Conservation (phyloP, 1,284 basidiomycete species). For the Agaricales sp. region DNA sequence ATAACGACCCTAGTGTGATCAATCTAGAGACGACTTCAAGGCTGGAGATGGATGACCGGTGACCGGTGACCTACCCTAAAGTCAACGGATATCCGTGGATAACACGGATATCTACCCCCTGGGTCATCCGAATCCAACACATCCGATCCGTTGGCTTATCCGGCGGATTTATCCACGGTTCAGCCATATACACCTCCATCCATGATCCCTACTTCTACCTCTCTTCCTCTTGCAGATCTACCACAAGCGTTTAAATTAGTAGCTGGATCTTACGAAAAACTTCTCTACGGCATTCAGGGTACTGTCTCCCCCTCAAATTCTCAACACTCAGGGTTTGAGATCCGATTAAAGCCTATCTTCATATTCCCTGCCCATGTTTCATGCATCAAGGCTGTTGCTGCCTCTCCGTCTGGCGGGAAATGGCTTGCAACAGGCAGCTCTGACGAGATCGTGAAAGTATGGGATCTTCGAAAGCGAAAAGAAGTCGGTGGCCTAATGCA, state of each 20-base stretch:
- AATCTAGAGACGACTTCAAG: no score
- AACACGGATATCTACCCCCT: no score
- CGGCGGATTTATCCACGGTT: no score
- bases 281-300: constrained; percentile 86
- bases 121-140: no score
- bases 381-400: constrained; percentile 83
- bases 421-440: constrained; percentile 93
- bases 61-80: no score
- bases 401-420: constrained; percentile 80
- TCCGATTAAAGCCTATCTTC: constrained; percentile 74
- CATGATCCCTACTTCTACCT: no score
- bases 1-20: no score
- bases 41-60: no score
- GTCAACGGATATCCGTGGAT: no score
- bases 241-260: constrained; percentile 74
- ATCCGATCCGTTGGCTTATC: no score
- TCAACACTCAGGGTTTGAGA: constrained; percentile 22
- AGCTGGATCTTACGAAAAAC: constrained; percentile 90
- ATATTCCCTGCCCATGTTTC: constrained; percentile 96
- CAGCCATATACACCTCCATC: no score
- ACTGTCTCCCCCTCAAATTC: constrained; percentile 29
- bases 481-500: constrained; percentile 92
- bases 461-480: constrained; percentile 85
- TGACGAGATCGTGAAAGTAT: constrained; percentile 96
- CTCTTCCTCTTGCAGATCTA: constrained; percentile 13